Evolutionary conservation across 192 early-diverging fungal species (phyloP).

Genomic region (Coemansia sp.): DNA sequence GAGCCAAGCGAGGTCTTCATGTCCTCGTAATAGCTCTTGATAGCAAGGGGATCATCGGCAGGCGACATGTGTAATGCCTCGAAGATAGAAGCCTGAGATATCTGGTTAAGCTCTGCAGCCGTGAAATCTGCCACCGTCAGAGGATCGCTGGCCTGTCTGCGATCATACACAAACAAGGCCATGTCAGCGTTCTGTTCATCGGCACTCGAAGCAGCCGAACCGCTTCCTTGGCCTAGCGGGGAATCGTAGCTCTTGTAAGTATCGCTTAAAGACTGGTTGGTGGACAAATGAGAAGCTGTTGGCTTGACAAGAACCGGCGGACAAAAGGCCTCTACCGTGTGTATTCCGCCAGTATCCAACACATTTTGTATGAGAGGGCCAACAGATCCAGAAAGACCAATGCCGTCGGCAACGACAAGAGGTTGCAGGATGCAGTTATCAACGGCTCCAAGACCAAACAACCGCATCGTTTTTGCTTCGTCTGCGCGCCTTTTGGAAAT

Average conservation of each 20-base stretch:
- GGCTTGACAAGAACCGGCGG: too few species aligned
- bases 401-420: constrained; percentile 21
- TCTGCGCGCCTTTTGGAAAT: not conserved
- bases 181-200: too few species aligned
- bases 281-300: too few species aligned
- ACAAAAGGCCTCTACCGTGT: not conserved
- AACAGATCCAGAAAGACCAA: constrained; percentile 14
- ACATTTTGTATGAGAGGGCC: not conserved
- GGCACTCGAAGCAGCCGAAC: too few species aligned
- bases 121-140: too few species aligned
- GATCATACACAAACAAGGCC: too few species aligned
- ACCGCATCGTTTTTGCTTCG: not conserved
- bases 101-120: not conserved
- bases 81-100: not conserved
- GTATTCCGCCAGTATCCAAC: not conserved
- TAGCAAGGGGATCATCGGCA: not conserved
- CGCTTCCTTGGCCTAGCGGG: too few species aligned
- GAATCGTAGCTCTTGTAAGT: too few species aligned
- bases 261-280: too few species aligned
- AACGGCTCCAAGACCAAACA: not conserved
- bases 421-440: constrained; percentile 30
- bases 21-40: constrained; percentile 13
- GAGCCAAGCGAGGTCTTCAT: constrained; percentile 6
- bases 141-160: too few species aligned
- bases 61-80: constrained; percentile 11